Conservation (phyloP, 257 asterid genomes). For the Przewalskia tangutica region DNA sequence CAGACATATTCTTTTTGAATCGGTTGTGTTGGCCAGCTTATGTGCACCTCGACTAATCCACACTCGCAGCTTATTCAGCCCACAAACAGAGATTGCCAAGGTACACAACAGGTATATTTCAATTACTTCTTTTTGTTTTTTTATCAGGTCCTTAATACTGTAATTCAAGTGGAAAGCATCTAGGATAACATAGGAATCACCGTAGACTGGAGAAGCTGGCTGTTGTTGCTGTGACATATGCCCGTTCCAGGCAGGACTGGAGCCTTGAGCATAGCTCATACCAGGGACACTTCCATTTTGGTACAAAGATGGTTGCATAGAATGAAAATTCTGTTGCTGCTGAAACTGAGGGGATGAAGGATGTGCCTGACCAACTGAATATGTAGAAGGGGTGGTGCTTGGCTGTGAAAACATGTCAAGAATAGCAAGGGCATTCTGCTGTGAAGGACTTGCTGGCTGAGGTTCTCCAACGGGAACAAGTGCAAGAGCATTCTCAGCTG, state of each 20-base stretch:
- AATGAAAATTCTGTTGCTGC: constrained; percentile 38
- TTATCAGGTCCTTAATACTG: not conserved
- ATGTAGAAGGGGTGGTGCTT: constrained; percentile 23
- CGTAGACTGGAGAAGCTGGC: constrained; percentile 66
- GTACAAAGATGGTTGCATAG: constrained; percentile 36
- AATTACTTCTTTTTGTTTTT: not conserved
- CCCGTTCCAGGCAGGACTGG: constrained; percentile 56
- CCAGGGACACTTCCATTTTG: constrained; percentile 53
- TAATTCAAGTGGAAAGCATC: not conserved
- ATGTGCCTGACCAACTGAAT: constrained; percentile 49
- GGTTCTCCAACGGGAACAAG: constrained; percentile 80
- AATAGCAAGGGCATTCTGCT: constrained; percentile 81
- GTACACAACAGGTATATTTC: not conserved
- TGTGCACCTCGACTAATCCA: not conserved
- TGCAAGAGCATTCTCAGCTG: constrained; percentile 47
- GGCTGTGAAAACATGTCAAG: constrained; percentile 70
- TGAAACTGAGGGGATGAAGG: constrained; percentile 55
- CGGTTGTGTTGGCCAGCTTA: not conserved
- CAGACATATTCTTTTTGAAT: not conserved
- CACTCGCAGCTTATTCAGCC: not conserved
- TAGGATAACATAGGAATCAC: constrained; percentile 24
- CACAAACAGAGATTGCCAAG: not conserved
- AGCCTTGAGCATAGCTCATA: constrained; percentile 40
- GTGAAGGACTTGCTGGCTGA: constrained; percentile 66
- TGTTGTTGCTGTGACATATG: constrained; percentile 61